Evolutionary conservation across 108 stramenopile genomes (phyloP), one percentile per base, ranked within the genome.

Genomic region (Cyclotella atomus): DNA sequence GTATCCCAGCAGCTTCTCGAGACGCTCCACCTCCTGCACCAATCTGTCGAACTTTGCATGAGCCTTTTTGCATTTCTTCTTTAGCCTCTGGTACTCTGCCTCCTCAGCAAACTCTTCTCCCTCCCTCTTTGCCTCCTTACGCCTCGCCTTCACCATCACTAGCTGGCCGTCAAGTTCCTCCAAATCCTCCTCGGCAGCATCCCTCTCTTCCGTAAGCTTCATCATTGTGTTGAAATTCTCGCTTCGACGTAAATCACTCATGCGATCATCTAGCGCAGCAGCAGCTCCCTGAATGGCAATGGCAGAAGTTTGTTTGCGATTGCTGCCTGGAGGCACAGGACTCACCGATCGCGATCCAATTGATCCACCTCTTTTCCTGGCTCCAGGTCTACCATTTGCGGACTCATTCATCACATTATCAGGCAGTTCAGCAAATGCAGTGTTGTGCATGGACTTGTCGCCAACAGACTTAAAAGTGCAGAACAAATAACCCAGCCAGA

Each of bases 1-100:
- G n/a, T 50, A n/a, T 4, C 49, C 49, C 49, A 50, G n/a, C 49
- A 50, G 19, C 49, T 50, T 50, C 49, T 50, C 49, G n/a, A 50
- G 4, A 50, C 49, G 19, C n/a, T 50, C 19, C 9, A 50, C n/a
- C 19, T 50, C 49, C 49, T n/a, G 14, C 19, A 9, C n/a, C n/a
- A 50, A 17, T 20, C 14, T n/a, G 4, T 50, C n/a, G 16, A 4
- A 50, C n/a, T 16, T 50, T 8, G 9, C n/a, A 50, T 50, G 9
- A 50, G 49, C 12, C 49, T n/a, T 16, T 50, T 50, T 50, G 4
- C n/a, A 4, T 50, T 50, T 50, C 49, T 50, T 50, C 49, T 50
- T 50, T 4, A 50, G 19, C 49, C 9, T 9, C n/a, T 50, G 8
- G 49, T 50, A 50, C 9, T 50, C n/a, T 50, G 49, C 49, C 9